phyloP scores from a whole-genome alignment of 2,329 filamentous ascomycete genomes.

The Ascosphaera pollenicola region DNA sequence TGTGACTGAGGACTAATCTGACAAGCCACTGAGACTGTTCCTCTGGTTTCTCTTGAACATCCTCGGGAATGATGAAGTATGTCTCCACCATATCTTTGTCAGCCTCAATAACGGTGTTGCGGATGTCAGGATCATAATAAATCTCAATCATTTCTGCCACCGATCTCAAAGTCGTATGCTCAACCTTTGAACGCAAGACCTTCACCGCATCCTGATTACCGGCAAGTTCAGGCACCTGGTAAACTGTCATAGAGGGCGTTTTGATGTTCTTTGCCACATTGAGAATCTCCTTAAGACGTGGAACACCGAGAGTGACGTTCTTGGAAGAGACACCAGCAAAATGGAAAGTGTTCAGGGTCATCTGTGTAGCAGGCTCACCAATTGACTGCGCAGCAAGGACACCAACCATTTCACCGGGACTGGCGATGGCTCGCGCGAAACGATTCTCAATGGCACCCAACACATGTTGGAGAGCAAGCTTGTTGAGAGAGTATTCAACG shows the following conservation, averaged over 20 bases:
- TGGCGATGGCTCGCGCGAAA: constrained; percentile 68
- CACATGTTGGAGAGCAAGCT: constrained; percentile 78
- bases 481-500: constrained; percentile 64
- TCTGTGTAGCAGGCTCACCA: constrained; percentile 94
- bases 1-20: constrained; percentile 76
- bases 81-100: constrained; percentile 92
- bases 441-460: constrained; percentile 75
- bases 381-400: constrained; percentile 96
- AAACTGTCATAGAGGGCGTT: constrained; percentile 92
- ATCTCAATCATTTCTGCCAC: constrained; percentile 87
- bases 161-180: constrained; percentile 82
- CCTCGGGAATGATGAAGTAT: constrained; percentile 85
- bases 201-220: constrained; percentile 63
- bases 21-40: constrained; percentile 84
- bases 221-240: constrained; percentile 39
- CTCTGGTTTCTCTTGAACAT: constrained; percentile 39
- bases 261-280: constrained; percentile 98
- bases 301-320: constrained; percentile 98
- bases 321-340: constrained; percentile 99
- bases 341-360: constrained; percentile 99
- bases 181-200: constrained; percentile 65
- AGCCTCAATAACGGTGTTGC: constrained; percentile 62
- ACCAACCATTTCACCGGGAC: constrained; percentile 95
- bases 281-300: constrained; percentile 96
- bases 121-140: constrained; percentile 87